Conservation (phyloP, 2,329 filamentous ascomycete species). For the Nemania abortiva region DNA sequence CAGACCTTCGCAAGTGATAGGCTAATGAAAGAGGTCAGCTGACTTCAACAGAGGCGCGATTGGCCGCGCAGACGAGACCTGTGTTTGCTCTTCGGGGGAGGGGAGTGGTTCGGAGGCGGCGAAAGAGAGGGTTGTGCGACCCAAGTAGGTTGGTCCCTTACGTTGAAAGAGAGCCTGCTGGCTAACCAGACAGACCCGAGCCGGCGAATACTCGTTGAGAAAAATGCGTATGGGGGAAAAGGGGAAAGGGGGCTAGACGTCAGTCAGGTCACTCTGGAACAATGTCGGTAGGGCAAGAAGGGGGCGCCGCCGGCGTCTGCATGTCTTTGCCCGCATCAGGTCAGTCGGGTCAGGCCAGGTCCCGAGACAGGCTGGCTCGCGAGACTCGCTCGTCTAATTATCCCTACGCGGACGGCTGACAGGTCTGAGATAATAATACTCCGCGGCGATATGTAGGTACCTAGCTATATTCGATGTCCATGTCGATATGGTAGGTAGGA, state of each 20-base stretch:
- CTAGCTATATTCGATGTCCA: no score
- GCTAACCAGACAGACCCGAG: no score
- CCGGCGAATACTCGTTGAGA: background rate
- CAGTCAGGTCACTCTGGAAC: conserved; percentile 37
- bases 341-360: conserved; percentile 42
- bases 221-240: background rate
- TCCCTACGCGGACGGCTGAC: conserved; percentile 29
- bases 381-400: conserved; percentile 49
- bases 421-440: conserved; percentile 26
- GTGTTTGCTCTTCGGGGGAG: background rate
- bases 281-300: conserved; percentile 24
- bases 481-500: no score
- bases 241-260: background rate
- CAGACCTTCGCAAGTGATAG: conserved; percentile 22
- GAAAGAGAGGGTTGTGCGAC: conserved; percentile 1
- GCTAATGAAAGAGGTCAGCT: conserved; percentile 25
- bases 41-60: conserved; percentile 18
- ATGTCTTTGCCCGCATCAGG: conserved; percentile 26
- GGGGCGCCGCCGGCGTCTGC: background rate
- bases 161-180: background rate
- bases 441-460: conserved; percentile 19
- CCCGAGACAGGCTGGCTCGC: conserved; percentile 48
- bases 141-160: background rate
- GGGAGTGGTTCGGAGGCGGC: conserved; percentile 8
- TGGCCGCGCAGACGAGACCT: conserved; percentile 16